Evolutionary conservation across 2,329 filamentous ascomycete genomes (phyloP), one percentile per base, ranked within the genome.

Genomic region (Aspergillus unguis): DNA sequence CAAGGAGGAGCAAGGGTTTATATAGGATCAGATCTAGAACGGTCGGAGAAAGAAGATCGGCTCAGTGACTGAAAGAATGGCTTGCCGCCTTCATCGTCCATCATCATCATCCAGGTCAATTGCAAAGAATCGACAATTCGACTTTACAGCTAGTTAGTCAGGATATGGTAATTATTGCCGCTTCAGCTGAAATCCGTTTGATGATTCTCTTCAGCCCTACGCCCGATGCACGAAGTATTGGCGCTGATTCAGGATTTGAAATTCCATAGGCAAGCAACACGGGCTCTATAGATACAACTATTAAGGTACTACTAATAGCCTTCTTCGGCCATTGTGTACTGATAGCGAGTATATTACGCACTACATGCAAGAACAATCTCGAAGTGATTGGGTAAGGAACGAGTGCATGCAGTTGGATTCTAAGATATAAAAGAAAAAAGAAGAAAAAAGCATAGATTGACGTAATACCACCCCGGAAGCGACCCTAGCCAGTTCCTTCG

Each of bases 391-490:
- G 56, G 37, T 50, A 44, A 17, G 17, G 54, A 50, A 32, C 33
- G 40, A 44, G 37, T 37, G 49, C 48, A 37, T 51, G 54, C 50
- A 54, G 57, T 49, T 49, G 50, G 56, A 58, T 33, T 33, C 11
- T 33, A 33, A 52, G 51, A 50, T 45, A 54, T 42, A 41, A 60
- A 53, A 23, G 32, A 53, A 55, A 55, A 62, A 47, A 59, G 59
- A 53, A 23, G 32, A 53, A 55, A 17, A 62, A 47, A 59, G 63
- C 60, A 57, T 59, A 59, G 55, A 65, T 69, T 63, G 71, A 73
- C 71, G 68, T 64, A 70, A 66, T 58, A 74, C 72, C 72, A 70
- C 72, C 72, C 72, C 72, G 70, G 72, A 73, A 71, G 72, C 72
- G 70, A 73, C 72, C 72, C 72, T 74, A 73, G 58, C 68, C 70